Evolutionary conservation across 768 basidiomycete species (phyloP), one percentile per base, ranked within the genome.

Genomic region (Suillus lakei): DNA sequence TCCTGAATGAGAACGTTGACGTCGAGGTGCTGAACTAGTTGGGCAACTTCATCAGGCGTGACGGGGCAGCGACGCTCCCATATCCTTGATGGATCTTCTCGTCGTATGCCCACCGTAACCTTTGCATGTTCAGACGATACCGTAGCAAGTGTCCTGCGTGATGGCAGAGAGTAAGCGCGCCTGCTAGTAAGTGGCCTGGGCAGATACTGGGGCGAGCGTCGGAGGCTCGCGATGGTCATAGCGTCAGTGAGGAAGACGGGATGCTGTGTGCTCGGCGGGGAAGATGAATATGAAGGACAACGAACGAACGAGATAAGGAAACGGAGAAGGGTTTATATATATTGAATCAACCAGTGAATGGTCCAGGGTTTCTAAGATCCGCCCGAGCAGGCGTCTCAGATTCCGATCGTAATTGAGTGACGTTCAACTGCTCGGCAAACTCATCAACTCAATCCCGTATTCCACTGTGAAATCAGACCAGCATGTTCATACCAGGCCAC

Each of bases 51-150:
- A 5, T 85, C 84, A 0, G 96, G 96, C 0, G 92, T 93, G 53
- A 98, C 80, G 3, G 96, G 95, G 36, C 85, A 88, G 21, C 96
- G 84, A 10, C 96, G 84, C 74, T 97, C 96, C 95, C 95, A 98
- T 63, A 93, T 86, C 60, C 96, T 81, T 36, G 77, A 68, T 0
- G 91, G 89, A 72, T 96, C 91, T 75, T 98, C 96, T 44, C 90
- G 86, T 21, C 93, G 81, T 30, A 91, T 83, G 23, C 89, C 89
- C 16, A 91, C 67, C 26, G 79, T 82, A 23, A 83, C 76, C 62
- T 72, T 75, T 28, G 69, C 64, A n/a, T 73, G 53, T 10, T 76
- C 67, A 60, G 71, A 54, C 9, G 66, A 48, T 36, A 54, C 46
- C 1, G 70, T 75, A 26, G 68, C 60, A 39, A 74, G 67, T n/a